These are phyloP conservation scores for Globisporangium paddicum DNA, from an alignment of 352 stramenopile species.

Conservation along the genomic window DNA sequence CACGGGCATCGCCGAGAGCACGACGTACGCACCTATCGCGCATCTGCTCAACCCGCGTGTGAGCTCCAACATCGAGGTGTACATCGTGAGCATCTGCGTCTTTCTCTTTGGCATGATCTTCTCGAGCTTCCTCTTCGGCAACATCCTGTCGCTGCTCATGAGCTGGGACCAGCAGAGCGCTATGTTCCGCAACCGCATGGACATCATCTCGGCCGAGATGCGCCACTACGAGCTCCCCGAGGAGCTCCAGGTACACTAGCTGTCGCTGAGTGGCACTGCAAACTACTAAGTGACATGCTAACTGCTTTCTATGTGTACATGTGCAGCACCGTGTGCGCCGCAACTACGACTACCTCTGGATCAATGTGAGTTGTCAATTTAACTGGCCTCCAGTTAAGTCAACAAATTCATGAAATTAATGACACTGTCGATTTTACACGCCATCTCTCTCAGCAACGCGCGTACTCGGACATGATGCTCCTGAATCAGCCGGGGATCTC, in stretches of 20 bases:
- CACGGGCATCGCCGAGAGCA: conserved; percentile 64
- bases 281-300: too few species aligned
- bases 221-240: conserved; percentile 75
- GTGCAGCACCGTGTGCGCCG: conserved; percentile 56
- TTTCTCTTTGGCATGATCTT: conserved; percentile 71
- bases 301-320: background rate
- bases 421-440: background rate
- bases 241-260: conserved; percentile 40
- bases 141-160: conserved; percentile 72
- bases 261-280: too few species aligned
- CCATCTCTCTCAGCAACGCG: conserved; percentile 48
- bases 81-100: conserved; percentile 58
- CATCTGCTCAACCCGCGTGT: conserved; percentile 34
- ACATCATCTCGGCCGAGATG: conserved; percentile 82
- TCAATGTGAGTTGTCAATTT: conserved; percentile 44
- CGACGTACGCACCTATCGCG: conserved; percentile 53
- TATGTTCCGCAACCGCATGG: conserved; percentile 80
- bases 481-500: conserved; percentile 76
- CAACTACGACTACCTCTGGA: conserved; percentile 86
- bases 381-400: background rate
- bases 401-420: too few species aligned
- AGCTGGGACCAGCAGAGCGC: conserved; percentile 80
- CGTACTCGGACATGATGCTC: conserved; percentile 84
- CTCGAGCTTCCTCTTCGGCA: conserved; percentile 75
- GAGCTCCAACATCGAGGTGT: conserved; percentile 43